Percentiles rank a stretch among this genome's conserved stretches.
Conservation (phyloP, 805 yeast genomes). For the Spathaspora girioi region DNA sequence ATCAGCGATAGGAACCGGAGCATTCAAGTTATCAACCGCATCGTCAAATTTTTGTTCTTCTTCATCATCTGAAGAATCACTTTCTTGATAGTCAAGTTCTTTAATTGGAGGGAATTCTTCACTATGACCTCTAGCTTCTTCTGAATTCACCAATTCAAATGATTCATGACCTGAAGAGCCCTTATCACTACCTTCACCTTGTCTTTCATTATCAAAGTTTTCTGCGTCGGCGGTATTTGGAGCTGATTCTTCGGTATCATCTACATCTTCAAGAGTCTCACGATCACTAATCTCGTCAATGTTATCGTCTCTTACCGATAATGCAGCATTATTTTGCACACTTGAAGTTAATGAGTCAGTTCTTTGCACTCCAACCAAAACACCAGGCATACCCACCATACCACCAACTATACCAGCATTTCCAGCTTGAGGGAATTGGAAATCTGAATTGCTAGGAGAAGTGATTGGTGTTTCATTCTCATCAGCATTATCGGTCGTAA, state of each 20-base stretch:
- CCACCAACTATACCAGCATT: slow-evolving; percentile 34
- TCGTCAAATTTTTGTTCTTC: slow-evolving; percentile 35
- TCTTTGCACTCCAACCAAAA: slow-evolving; percentile 46
- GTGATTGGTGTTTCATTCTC: slow-evolving; percentile 45
- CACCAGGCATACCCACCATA: slow-evolving; percentile 44
- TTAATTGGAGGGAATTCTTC: slow-evolving; percentile 54
- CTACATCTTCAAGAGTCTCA: slow-evolving; percentile 31
- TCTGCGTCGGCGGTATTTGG: slow-evolving; percentile 23
- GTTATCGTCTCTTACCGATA: slow-evolving; percentile 78
- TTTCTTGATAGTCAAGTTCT: slow-evolving; percentile 52
- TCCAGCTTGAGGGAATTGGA: slow-evolving; percentile 35
- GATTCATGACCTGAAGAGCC: slow-evolving; percentile 47
- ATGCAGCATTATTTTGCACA: slow-evolving; percentile 88
- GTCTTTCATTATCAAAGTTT: slow-evolving; percentile 8
- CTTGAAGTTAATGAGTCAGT: slow-evolving; percentile 86
- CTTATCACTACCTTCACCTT: slow-evolving; percentile 30
- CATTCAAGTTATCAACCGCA: slow-evolving; percentile 24
- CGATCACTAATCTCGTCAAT: slow-evolving; percentile 42
- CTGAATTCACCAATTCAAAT: slow-evolving; percentile 52
- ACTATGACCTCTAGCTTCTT: slow-evolving; percentile 30
- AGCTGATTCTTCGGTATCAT: slow-evolving; percentile 11
- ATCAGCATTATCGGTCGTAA: slow-evolving; percentile 24
- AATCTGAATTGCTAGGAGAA: slow-evolving; percentile 47
- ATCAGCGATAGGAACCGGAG: background rate
- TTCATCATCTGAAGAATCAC: slow-evolving; percentile 42